Evolutionary conservation across 345 rosid genomes (phyloP).

Genomic region (Brassica carinata): DNA sequence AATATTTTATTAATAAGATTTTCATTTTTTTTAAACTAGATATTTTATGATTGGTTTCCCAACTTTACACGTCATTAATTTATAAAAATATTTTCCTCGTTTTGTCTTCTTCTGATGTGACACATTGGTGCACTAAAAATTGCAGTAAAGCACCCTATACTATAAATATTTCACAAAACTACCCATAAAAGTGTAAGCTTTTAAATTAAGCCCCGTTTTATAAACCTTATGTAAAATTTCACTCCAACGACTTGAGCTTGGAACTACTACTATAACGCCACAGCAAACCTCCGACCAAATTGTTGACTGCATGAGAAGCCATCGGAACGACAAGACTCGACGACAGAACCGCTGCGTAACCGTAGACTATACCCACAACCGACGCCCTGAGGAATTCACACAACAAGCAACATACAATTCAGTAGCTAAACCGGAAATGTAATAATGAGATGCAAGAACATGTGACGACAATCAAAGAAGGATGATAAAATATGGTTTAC

Average conservation of each 20-base stretch:
- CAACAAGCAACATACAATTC: no score
- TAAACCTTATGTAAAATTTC: background rate
- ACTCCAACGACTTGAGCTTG: slow-evolving; percentile 36
- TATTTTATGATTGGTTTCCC: slow-evolving; percentile 6
- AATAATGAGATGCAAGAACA: no score
- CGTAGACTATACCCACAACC: slow-evolving; percentile 71
- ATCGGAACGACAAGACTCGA: slow-evolving; percentile 70
- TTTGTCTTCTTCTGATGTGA: background rate
- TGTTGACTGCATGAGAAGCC: slow-evolving; percentile 79
- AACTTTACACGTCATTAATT: slow-evolving; percentile 11
- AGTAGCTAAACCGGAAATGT: no score
- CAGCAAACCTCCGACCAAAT: slow-evolving; percentile 70
- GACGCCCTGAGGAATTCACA: slow-evolving; percentile 65
- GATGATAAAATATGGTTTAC: slow-evolving; percentile 39
- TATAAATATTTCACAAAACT: background rate
- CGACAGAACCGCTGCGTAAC: slow-evolving; percentile 63
- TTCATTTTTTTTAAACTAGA: no score
- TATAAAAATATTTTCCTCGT: background rate
- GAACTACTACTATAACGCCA: slow-evolving; percentile 62
- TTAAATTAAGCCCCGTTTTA: background rate
- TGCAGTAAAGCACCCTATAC: background rate
- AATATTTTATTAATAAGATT: background rate
- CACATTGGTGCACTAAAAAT: background rate
- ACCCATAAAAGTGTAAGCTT: background rate
- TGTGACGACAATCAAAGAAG: background rate